Evolutionary conservation across 108 stramenopile genomes (phyloP), one percentile per base, ranked within the genome.

Genomic region (Chaetoceros tenuissimus): DNA sequence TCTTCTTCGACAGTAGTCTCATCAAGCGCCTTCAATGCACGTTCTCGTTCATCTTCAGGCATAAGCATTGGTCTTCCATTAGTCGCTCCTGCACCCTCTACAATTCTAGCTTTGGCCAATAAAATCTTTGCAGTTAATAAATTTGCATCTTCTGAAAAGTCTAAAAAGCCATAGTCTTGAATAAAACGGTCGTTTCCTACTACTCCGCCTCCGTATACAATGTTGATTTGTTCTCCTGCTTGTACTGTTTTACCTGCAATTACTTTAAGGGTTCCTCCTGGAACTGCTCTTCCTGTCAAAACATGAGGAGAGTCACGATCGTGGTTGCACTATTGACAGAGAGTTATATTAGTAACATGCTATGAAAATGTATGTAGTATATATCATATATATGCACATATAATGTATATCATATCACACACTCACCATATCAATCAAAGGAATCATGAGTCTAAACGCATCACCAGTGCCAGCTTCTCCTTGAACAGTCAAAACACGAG

Each of bases 381-480:
- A n/a, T n/a, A n/a, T n/a, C n/a, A n/a, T n/a, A n/a, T n/a, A n/a
- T n/a, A n/a, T n/a, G n/a, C n/a, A n/a, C n/a, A n/a, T n/a, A n/a
- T n/a, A n/a, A n/a, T n/a, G n/a, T n/a, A n/a, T n/a, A n/a, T n/a
- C n/a, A n/a, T n/a, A n/a, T n/a, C n/a, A n/a, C n/a, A n/a, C n/a
- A n/a, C n/a, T n/a, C n/a, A n/a, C n/a, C 87, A 89, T 89, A 59
- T 89, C 87, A 40, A 89, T 68, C 17, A 84, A 61, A 24, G 87
- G 87, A 31, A 89, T 85, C 55, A 89, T 30, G 0, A 89, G 60
- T 28, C 83, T 74, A 57, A 77, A 70, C 13, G 79, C 74, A 34
- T 68, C 61, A 24, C 67, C 64, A n/a, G 63, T 64, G 24, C 62
- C 69, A 3, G 56, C 71, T 24, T 48, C 63, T 3, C 80, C 81